Base-by-base conservation (phyloP, 106 monocot species). In the Acanthochlamys bracteata region DNA sequence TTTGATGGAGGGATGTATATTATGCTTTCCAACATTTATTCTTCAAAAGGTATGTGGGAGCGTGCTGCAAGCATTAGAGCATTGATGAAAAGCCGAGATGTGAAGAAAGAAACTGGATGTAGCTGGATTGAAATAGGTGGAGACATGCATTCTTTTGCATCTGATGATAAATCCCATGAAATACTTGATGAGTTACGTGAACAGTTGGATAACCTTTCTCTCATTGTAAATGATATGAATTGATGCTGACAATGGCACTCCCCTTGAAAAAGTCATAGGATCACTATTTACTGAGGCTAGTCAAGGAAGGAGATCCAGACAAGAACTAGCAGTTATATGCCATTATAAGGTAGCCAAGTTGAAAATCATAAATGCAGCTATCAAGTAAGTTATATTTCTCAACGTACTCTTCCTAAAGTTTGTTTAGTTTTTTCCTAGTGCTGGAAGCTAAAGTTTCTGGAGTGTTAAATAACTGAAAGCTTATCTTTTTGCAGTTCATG, bases 51-150 rank as follows among this genome's bases (percentile, higher is more conserved):
- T 23, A 80, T 45, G 70, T 88, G 83, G 83, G 41, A 66, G 25
- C 72, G 67, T 45, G 83, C 88, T 43, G 68, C 74, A 40, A 60
- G 61, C 7, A 42, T 77, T 10, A 75, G 83, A 61, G 25, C 41
- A 16, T 66, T 70, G 74, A 80, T 80, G 83, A 74, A 57, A 72
- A 68, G 47, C 20, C 58, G 65, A 0, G 83, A 77, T 4, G 45
- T 71, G 24, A 80, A 76, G 70, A 88, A 88, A 42, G 78, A 88
- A 57, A 77, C 69, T 12, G 88, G 72, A 24, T 75, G 72, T 45
- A 81, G 83, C 66, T 78, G 88, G 75, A 80, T 88, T 65, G 80
- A 88, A 66, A 40, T 83, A 40, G 69, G 83, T 24, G 83, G 88
- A 8, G 59, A 55, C 19, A 71, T 73, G 61, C 64, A 22, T 23